Evolutionary conservation across 345 rosid species (phyloP).

Genomic region (Brassica carinata): DNA sequence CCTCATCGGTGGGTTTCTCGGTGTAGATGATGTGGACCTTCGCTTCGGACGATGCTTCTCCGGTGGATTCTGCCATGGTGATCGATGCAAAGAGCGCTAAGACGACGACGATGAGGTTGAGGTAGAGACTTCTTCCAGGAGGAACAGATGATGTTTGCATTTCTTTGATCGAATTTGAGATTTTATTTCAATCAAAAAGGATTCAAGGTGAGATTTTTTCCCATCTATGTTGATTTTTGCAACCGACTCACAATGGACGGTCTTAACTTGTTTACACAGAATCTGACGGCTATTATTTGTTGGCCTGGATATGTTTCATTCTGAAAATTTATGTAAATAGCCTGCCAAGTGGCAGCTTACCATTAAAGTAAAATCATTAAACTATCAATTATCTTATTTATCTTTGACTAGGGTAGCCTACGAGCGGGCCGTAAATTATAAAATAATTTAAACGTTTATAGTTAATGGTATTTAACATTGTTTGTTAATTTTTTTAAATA

Average conservation of each 20-base stretch:
- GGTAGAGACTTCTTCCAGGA: conserved; percentile 2
- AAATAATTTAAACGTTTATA: too few species aligned
- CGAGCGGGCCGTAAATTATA: too few species aligned
- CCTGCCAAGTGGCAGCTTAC: background rate
- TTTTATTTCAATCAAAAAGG: background rate
- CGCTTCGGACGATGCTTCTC: conserved; percentile 34
- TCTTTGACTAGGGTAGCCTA: too few species aligned
- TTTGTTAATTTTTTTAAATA: too few species aligned
- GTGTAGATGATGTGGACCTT: conserved; percentile 85
- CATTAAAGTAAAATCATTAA: background rate
- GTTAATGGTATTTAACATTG: too few species aligned
- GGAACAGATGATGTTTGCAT: background rate
- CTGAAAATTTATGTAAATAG: background rate
- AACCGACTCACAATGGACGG: conserved; percentile 24
- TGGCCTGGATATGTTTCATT: background rate
- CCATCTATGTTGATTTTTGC: background rate
- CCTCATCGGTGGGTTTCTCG: conserved; percentile 62
- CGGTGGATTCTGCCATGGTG: conserved; percentile 51
- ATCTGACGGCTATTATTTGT: conserved; percentile 13
- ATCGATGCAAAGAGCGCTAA: conserved; percentile 30
- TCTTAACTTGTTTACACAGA: background rate
- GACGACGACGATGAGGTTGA: background rate
- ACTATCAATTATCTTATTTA: background rate
- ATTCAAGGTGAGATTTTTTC: background rate
- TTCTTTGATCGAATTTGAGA: background rate